Conservation (phyloP, 441 rosid species). For the Adansonia grandidieri region DNA sequence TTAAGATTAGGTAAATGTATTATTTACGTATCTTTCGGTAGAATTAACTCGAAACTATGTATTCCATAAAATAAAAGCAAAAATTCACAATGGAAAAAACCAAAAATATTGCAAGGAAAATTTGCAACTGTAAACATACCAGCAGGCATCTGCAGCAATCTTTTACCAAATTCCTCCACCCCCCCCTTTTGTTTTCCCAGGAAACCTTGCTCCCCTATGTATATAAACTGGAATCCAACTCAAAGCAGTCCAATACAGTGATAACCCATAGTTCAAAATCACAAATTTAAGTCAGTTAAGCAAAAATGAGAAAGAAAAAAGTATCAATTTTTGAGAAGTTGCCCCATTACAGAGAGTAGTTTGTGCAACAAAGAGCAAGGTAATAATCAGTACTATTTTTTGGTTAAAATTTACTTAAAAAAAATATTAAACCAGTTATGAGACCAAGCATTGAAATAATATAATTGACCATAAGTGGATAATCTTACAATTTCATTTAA, state of each 20-base stretch:
- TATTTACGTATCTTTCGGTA: not conserved
- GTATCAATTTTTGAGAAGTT: constrained; percentile 19
- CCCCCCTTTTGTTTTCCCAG: constrained; percentile 54
- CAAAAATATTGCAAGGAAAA: no score
- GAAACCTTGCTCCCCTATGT: constrained; percentile 72
- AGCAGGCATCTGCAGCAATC: no score
- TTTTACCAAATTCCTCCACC: constrained; percentile 29
- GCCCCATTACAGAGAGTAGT: constrained; percentile 79
- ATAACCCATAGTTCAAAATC: not conserved
- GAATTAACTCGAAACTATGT: not conserved
- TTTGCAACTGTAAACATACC: no score
- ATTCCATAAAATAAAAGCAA: no score
- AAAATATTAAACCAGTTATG: not conserved
- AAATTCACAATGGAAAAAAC: no score
- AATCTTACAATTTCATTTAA: not conserved
- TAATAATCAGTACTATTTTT: no score
- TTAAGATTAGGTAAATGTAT: no score
- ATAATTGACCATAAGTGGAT: not conserved
- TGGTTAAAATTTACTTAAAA: no score
- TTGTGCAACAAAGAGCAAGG: constrained; percentile 35
- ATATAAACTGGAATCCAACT: constrained; percentile 55
- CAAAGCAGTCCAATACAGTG: not conserved
- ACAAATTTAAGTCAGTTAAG: not conserved
- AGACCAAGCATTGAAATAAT: constrained; percentile 9
- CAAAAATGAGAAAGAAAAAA: not conserved